These are phyloP conservation scores for Boechera stricta DNA, from an alignment of 345 rosid species.

Conservation along the genomic window DNA sequence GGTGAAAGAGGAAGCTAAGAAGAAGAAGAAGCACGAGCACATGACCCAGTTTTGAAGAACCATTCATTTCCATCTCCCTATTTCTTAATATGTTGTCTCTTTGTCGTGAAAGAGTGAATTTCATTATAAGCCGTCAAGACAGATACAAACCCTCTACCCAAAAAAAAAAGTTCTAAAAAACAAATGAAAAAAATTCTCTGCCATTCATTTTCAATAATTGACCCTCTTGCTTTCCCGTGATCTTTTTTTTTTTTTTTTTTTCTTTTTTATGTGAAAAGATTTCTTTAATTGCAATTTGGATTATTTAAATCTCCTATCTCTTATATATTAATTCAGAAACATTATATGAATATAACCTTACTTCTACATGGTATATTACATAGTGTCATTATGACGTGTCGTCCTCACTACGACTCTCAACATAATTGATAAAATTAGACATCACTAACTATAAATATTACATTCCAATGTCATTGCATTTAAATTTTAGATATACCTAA, in stretches of 20 bases:
- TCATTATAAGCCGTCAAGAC: neutral
- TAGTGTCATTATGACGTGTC: too few species aligned
- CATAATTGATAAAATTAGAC: too few species aligned
- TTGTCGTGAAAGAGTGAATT: neutral
- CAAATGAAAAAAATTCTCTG: neutral
- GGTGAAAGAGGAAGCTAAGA: neutral
- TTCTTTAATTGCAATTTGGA: neutral
- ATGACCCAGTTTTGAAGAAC: constrained; percentile 6
- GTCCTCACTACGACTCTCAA: too few species aligned
- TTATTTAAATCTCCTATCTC: too few species aligned
- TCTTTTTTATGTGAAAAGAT: too few species aligned
- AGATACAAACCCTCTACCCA: too few species aligned
- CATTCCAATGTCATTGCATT: too few species aligned
- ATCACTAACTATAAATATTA: too few species aligned
- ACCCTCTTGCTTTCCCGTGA: neutral
- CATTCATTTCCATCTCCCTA: neutral
- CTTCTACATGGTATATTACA: too few species aligned
- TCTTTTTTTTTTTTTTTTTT: neutral
- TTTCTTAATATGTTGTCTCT: neutral
- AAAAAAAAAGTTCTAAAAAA: neutral
- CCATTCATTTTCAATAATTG: neutral
- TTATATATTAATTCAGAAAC: too few species aligned
- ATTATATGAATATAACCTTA: too few species aligned
- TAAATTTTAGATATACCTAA: too few species aligned
- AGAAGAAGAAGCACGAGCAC: neutral